phyloP scores from a whole-genome alignment of 495 filamentous ascomycete genomes.

The Aspergillus nidulans region DNA sequence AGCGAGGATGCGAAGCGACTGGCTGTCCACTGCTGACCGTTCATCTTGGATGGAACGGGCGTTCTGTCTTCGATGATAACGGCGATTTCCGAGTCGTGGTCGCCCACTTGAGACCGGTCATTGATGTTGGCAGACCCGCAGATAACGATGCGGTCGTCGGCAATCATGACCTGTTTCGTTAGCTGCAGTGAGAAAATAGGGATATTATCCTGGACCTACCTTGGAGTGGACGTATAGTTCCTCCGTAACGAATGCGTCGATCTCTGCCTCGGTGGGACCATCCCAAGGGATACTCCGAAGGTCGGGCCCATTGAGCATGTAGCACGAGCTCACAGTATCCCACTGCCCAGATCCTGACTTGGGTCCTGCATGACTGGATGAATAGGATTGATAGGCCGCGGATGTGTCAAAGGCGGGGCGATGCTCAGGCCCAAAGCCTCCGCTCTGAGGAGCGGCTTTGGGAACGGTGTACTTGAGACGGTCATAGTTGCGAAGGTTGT shows the following conservation, averaged over 20 bases:
- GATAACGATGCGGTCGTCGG: slow-evolving; percentile 84
- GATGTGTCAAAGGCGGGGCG: slow-evolving; percentile 38
- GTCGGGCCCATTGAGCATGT: slow-evolving; percentile 77
- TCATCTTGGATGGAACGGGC: slow-evolving; percentile 65
- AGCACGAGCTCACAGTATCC: slow-evolving; percentile 76
- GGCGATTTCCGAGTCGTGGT: slow-evolving; percentile 83
- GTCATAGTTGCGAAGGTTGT: slow-evolving; percentile 92
- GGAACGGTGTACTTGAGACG: slow-evolving; percentile 70
- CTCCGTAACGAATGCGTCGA: slow-evolving; percentile 86
- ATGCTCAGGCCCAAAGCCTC: slow-evolving; percentile 28
- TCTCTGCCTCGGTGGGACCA: slow-evolving; percentile 61
- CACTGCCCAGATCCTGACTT: slow-evolving; percentile 49
- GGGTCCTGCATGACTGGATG: slow-evolving; percentile 50
- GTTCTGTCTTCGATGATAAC: slow-evolving; percentile 74
- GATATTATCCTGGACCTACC: slow-evolving; percentile 33
- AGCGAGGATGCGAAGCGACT: slow-evolving; percentile 80
- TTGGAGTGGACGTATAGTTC: slow-evolving; percentile 95
- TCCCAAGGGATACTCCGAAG: slow-evolving; percentile 79
- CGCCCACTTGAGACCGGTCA: slow-evolving; percentile 86
- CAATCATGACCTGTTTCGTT: slow-evolving; percentile 66
- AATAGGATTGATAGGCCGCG: slow-evolving; percentile 58
- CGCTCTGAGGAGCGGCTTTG: slow-evolving; percentile 58
- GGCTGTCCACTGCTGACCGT: slow-evolving; percentile 63
- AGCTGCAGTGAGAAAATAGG: slow-evolving; percentile 1
- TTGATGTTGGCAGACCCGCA: slow-evolving; percentile 93